Evolutionary conservation across 208 protist genomes (phyloP).

Genomic region (Phytomonas serpens): DNA sequence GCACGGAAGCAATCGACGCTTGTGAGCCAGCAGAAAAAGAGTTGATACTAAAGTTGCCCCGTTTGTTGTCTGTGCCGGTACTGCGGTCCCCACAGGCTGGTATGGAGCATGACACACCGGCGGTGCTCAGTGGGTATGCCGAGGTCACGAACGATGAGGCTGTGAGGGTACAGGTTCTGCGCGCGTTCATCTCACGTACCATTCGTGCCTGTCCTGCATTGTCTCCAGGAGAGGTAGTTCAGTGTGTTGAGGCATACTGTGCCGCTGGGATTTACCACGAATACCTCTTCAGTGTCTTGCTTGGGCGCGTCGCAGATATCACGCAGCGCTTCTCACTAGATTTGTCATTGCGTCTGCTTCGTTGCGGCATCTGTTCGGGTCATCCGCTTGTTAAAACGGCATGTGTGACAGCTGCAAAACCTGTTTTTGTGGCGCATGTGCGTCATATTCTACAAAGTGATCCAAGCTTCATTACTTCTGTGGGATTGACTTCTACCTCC

Average conservation of each 20-base stretch:
- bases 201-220: conserved; percentile 35
- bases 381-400: conserved; percentile 37
- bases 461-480: conserved; percentile 40
- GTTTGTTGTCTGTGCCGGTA: not conserved
- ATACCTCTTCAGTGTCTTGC: conserved; percentile 68
- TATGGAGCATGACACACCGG: conserved; percentile 28
- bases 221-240: conserved; percentile 42
- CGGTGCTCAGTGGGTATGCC: conserved; percentile 45
- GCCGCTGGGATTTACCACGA: conserved; percentile 40
- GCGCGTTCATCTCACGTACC: conserved; percentile 51
- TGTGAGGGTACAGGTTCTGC: conserved; percentile 33
- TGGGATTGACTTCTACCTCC: conserved; percentile 29
- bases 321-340: conserved; percentile 49
- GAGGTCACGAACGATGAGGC: conserved; percentile 19
- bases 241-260: conserved; percentile 70
- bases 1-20: not conserved
- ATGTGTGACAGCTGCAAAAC: conserved; percentile 60
- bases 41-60: not conserved
- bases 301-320: conserved; percentile 51
- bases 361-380: conserved; percentile 29
- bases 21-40: not conserved
- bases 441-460: conserved; percentile 65
- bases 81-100: not conserved
- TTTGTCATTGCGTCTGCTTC: conserved; percentile 57
- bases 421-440: conserved; percentile 59